These are phyloP conservation scores for Pseudogymnoascus pannorum DNA, from an alignment of 2,329 filamentous ascomycete species.

Conservation along the genomic window DNA sequence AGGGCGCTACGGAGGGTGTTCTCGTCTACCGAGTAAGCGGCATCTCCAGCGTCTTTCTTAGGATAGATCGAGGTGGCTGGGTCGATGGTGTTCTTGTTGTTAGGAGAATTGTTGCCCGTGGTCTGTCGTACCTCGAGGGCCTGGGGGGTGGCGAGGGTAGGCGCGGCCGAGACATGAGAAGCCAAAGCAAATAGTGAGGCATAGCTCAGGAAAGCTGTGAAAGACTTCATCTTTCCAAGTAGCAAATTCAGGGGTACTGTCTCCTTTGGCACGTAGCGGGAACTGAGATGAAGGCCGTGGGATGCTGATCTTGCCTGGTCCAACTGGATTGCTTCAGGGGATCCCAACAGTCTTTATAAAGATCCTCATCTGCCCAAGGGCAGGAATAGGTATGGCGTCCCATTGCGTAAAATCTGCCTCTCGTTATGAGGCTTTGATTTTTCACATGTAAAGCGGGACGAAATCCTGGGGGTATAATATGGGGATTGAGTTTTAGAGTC, in stretches of 20 bases:
- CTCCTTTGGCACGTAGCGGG: background rate
- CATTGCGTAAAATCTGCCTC: background rate
- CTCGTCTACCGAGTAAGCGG: slow-evolving; percentile 42
- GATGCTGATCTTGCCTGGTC: background rate
- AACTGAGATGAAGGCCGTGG: background rate
- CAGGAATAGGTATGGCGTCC: background rate
- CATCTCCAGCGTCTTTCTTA: slow-evolving; percentile 34
- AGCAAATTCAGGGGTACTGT: background rate
- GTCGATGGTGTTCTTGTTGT: slow-evolving; percentile 14
- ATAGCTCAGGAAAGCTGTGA: background rate
- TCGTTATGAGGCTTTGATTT: background rate
- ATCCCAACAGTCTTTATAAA: background rate
- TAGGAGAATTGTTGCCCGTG: slow-evolving; percentile 10
- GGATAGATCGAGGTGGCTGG: slow-evolving; percentile 30
- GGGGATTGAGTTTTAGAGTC: background rate
- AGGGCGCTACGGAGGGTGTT: slow-evolving; percentile 42
- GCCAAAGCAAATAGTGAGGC: background rate
- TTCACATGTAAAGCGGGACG: background rate
- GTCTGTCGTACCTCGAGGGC: background rate
- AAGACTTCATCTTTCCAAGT: slow-evolving; percentile 1
- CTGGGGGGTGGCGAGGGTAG: background rate
- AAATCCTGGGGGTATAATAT: background rate
- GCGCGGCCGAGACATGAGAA: background rate
- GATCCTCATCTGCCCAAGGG: background rate
- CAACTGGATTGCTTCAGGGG: background rate